Evolutionary conservation across 2,329 filamentous ascomycete species (phyloP).

Genomic region (Claviceps maximensis): DNA sequence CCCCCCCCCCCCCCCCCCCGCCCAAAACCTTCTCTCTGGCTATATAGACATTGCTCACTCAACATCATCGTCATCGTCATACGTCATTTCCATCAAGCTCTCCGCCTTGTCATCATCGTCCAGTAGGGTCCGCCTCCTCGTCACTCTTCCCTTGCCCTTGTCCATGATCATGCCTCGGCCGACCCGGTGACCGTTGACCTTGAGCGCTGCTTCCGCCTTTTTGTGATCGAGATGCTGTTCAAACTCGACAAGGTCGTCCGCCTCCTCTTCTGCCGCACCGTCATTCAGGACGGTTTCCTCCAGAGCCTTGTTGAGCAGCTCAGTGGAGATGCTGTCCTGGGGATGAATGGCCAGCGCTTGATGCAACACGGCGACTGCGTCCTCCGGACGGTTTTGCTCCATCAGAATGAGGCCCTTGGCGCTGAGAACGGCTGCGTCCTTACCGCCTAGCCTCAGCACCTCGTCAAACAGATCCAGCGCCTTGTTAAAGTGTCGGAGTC

Average conservation of each 20-base stretch:
- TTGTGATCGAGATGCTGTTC: slow-evolving; percentile 37
- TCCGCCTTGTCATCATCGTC: slow-evolving; percentile 26
- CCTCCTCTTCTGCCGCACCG: slow-evolving; percentile 32
- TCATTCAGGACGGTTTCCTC: slow-evolving; percentile 42
- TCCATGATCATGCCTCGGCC: slow-evolving; percentile 15
- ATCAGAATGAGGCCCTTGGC: slow-evolving; percentile 77
- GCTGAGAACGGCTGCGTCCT: slow-evolving; percentile 64
- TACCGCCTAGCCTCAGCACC: slow-evolving; percentile 69
- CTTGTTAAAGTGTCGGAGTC: slow-evolving; percentile 53
- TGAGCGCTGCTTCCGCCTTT: slow-evolving; percentile 30
- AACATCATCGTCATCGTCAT: slow-evolving; percentile 35
- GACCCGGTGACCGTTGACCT: slow-evolving; percentile 17
- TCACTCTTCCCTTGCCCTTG: slow-evolving; percentile 34
- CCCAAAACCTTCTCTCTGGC: too few relatives aligned
- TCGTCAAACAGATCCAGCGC: slow-evolving; percentile 76
- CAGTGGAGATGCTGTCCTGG: slow-evolving; percentile 70
- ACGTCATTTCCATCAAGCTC: slow-evolving; percentile 43
- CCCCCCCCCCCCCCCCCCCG: too few relatives aligned
- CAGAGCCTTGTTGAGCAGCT: slow-evolving; percentile 60
- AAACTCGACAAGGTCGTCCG: slow-evolving; percentile 33
- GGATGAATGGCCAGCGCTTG: slow-evolving; percentile 68
- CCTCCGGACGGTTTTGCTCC: slow-evolving; percentile 59
- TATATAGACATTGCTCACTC: background rate
- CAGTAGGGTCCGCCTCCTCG: slow-evolving; percentile 17
- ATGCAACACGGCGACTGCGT: slow-evolving; percentile 72